Conservation (phyloP, 1,284 basidiomycete genomes). For the Microbotryomycetes sp. region DNA sequence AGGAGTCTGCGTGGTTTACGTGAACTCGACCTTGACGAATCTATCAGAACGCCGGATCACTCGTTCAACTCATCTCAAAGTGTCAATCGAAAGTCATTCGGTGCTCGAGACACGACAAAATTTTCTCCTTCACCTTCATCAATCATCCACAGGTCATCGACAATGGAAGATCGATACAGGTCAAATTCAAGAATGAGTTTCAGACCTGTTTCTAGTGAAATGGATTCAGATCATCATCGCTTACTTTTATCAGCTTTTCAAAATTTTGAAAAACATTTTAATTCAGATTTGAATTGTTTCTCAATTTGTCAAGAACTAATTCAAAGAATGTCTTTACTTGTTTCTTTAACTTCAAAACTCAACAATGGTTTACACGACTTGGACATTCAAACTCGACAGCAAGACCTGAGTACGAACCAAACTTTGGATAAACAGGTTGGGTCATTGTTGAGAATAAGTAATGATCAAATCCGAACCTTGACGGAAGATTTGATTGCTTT, state of each 20-base stretch:
- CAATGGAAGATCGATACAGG: background rate
- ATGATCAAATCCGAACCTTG: conserved; percentile 38
- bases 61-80: no score
- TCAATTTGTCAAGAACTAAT: conserved; percentile 29
- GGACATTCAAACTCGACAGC: conserved; percentile 19
- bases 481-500: conserved; percentile 37
- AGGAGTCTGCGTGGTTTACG: no score
- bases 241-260: conserved; percentile 31
- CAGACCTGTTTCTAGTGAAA: background rate
- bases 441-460: conserved; percentile 33
- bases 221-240: conserved; percentile 33
- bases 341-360: conserved; percentile 29
- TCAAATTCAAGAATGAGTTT: background rate
- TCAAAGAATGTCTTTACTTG: conserved; percentile 26
- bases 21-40: no score
- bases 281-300: background rate
- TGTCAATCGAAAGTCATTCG: no score
- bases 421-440: conserved; percentile 30
- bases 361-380: conserved; percentile 33
- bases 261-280: conserved; percentile 32
- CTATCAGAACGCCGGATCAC: no score
- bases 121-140: background rate
- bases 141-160: background rate
- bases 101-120: no score
- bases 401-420: conserved; percentile 2